Evolutionary conservation across 225 moss, liverwort and hornwort species (phyloP).

Genomic region (Antitrichia curtipendula): DNA sequence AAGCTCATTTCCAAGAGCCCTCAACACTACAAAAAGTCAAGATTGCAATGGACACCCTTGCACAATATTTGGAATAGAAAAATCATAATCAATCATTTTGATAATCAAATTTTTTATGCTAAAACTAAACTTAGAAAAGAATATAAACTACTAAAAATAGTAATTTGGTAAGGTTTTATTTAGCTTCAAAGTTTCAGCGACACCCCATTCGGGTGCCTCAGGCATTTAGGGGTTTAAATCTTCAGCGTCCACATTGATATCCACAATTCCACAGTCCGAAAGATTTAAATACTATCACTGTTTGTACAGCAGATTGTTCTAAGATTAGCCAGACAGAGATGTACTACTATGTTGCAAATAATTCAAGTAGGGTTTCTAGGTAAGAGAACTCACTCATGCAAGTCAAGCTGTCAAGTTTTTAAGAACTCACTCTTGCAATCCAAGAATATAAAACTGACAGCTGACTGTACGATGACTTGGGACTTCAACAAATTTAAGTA

Average conservation of each 20-base stretch:
- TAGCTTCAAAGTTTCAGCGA: too few relatives aligned
- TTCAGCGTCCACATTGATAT: neutral
- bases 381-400: neutral
- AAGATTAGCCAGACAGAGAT: neutral
- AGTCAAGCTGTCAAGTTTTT: neutral
- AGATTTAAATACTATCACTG: neutral
- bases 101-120: too few relatives aligned
- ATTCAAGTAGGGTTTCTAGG: neutral
- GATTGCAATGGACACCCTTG: too few relatives aligned
- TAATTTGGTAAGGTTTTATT: too few relatives aligned
- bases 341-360: neutral
- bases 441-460: neutral
- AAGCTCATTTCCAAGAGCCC: too few relatives aligned
- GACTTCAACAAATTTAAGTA: neutral
- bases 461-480: neutral
- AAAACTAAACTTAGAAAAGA: too few relatives aligned
- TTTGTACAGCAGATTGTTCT: neutral
- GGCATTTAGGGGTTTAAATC: too few relatives aligned
- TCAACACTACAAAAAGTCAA: too few relatives aligned
- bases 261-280: neutral
- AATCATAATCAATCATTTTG: too few relatives aligned
- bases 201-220: too few relatives aligned
- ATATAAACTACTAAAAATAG: too few relatives aligned
- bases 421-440: neutral
- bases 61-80: too few relatives aligned